These are phyloP conservation scores for Rhizopogon salebrosus DNA, from an alignment of 768 basidiomycete genomes.

Conservation along the genomic window DNA sequence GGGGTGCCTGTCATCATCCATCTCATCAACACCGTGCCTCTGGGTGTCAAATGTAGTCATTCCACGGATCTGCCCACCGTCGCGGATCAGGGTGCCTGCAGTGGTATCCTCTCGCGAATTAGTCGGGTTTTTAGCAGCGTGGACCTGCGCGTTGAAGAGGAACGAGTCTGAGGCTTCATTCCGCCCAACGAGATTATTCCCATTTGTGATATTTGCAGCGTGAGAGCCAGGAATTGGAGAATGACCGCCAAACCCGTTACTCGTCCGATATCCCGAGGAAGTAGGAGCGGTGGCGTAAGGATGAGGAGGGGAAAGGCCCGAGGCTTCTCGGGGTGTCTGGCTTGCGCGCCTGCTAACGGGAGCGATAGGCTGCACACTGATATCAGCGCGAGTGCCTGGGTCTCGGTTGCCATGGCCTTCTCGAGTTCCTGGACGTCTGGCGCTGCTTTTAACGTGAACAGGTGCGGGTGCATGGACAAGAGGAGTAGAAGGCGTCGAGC, in stretches of 20 bases:
- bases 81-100: slow-evolving; percentile 31
- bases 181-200: slow-evolving; percentile 34
- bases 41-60: slow-evolving; percentile 71
- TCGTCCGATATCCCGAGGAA: slow-evolving; percentile 49
- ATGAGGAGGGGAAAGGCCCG: slow-evolving; percentile 51
- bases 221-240: slow-evolving; percentile 39
- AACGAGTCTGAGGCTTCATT: slow-evolving; percentile 64
- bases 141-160: slow-evolving; percentile 50
- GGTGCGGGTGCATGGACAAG: slow-evolving; percentile 63
- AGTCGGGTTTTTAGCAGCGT: slow-evolving; percentile 43
- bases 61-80: slow-evolving; percentile 34
- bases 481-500: slow-evolving; percentile 47
- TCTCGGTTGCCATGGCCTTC: slow-evolving; percentile 49
- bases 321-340: slow-evolving; percentile 50
- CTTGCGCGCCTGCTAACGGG: slow-evolving; percentile 65
- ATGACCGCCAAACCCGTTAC: slow-evolving; percentile 49
- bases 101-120: slow-evolving; percentile 51
- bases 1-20: slow-evolving; percentile 62
- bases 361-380: slow-evolving; percentile 62
- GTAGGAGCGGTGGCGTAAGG: slow-evolving; percentile 69
- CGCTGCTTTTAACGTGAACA: slow-evolving; percentile 55
- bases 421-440: slow-evolving; percentile 40
- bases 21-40: slow-evolving; percentile 52
- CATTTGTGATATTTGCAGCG: slow-evolving; percentile 32
- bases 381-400: slow-evolving; percentile 37